phyloP scores from a whole-genome alignment of 371 early-diverging fungal species.

The Sporodiniella umbellata region DNA sequence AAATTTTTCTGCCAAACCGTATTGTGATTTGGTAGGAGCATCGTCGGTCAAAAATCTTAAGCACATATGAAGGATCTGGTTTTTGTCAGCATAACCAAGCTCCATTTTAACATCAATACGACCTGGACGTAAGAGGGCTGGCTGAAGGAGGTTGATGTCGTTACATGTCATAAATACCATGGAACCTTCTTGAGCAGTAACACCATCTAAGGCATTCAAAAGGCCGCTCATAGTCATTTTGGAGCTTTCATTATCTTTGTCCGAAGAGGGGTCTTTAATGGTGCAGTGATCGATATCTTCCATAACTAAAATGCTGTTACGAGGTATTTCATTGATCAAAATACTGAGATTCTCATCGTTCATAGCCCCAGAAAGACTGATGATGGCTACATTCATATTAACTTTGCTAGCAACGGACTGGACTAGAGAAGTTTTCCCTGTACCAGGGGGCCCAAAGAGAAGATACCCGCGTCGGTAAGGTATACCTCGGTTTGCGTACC shows the following conservation, averaged over 20 bases:
- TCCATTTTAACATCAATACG: conserved; percentile 88
- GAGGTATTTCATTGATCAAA: conserved; percentile 24
- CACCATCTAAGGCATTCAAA: conserved; percentile 94
- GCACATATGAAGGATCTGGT: conserved; percentile 62
- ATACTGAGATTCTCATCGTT: conserved; percentile 31
- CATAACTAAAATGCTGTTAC: conserved; percentile 34
- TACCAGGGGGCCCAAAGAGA: conserved; percentile 68
- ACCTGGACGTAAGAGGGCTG: conserved; percentile 95
- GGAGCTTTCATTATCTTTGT: conserved; percentile 34
- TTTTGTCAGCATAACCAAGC: conserved; percentile 72
- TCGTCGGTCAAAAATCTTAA: conserved; percentile 33
- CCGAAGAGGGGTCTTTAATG: conserved; percentile 19
- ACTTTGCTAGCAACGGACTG: conserved; percentile 56
- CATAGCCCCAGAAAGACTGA: conserved; percentile 32
- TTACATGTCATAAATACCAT: conserved; percentile 96
- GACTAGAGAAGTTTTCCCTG: conserved; percentile 67
- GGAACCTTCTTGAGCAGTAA: conserved; percentile 85
- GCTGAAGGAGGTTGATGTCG: conserved; percentile 88
- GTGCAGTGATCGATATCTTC: conserved; percentile 53
- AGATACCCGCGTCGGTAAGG: conserved; percentile 91
- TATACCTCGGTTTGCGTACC: conserved; percentile 89
- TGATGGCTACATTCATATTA: conserved; percentile 39
- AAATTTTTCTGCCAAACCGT: conserved; percentile 11
- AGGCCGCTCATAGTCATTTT: conserved; percentile 89
- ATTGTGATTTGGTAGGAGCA: not conserved